These are phyloP conservation scores for Calvatia gigantea DNA, from an alignment of 768 basidiomycete genomes.

Conservation along the genomic window DNA sequence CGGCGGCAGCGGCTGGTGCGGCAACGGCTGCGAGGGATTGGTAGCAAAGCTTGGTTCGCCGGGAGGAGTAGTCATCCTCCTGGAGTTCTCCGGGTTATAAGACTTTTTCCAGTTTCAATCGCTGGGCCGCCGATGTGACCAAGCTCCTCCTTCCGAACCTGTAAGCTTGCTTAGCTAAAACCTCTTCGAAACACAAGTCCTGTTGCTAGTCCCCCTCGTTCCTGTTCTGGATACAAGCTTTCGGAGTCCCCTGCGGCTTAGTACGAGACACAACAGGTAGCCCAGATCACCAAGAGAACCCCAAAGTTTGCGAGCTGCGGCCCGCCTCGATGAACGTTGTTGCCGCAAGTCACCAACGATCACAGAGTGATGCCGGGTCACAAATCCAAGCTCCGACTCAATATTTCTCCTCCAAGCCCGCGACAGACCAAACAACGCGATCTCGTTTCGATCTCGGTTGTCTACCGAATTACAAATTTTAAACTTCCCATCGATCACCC, in stretches of 20 bases:
- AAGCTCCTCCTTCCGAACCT: slow-evolving; percentile 29
- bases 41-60: slow-evolving; percentile 37
- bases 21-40: slow-evolving; percentile 37
- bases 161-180: slow-evolving; percentile 41
- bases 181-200: slow-evolving; percentile 18
- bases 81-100: slow-evolving; percentile 38
- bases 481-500: slow-evolving; percentile 1
- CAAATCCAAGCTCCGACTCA: slow-evolving; percentile 31
- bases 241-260: not conserved
- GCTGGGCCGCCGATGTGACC: slow-evolving; percentile 30
- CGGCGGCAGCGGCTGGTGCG: slow-evolving; percentile 44
- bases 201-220: slow-evolving; percentile 9
- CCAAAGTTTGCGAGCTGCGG: slow-evolving; percentile 9
- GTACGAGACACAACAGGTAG: slow-evolving; percentile 3
- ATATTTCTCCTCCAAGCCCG: slow-evolving; percentile 18
- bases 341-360: slow-evolving; percentile 5
- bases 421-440: slow-evolving; percentile 15
- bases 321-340: slow-evolving; percentile 12
- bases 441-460: slow-evolving; percentile 5
- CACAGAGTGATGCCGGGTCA: slow-evolving; percentile 27
- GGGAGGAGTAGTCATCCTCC: slow-evolving; percentile 47
- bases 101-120: slow-evolving; percentile 24
- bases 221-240: slow-evolving; percentile 6
- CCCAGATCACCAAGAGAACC: slow-evolving; percentile 1
- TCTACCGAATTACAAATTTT: slow-evolving; percentile 5